Conservation (phyloP, 345 rosid genomes). For the Dimocarpus longan region DNA sequence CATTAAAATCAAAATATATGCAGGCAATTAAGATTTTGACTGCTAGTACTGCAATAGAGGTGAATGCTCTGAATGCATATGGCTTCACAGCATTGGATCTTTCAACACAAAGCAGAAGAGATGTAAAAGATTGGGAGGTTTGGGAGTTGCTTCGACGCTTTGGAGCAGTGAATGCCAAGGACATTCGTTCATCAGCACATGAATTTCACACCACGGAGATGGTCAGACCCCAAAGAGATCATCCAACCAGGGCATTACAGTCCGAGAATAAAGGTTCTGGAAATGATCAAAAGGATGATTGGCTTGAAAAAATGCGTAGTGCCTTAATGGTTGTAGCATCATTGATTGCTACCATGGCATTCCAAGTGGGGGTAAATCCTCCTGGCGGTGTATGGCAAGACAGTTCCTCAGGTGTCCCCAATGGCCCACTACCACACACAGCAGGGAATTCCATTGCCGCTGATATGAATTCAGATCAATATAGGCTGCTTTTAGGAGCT, state of each 20-base stretch:
- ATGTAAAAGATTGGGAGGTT: conserved; percentile 6
- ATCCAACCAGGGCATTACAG: background rate
- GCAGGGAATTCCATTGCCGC: background rate
- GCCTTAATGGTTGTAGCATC: conserved; percentile 37
- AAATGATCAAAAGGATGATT: background rate
- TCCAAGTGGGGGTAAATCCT: conserved; percentile 33
- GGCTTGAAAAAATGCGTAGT: conserved; percentile 11
- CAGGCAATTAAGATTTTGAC: no score
- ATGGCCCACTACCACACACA: background rate
- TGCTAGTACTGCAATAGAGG: no score
- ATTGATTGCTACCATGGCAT: conserved; percentile 35
- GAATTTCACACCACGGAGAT: background rate
- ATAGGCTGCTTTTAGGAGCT: background rate
- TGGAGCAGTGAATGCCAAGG: no score
- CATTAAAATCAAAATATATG: no score
- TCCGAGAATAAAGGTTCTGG: background rate
- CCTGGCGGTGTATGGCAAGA: conserved; percentile 34
- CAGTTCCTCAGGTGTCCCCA: background rate
- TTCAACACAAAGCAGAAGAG: background rate
- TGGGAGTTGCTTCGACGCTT: background rate
- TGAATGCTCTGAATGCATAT: no score
- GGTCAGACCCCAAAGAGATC: background rate
- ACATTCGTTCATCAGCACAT: no score
- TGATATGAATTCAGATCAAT: background rate
- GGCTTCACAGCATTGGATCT: background rate